Evolutionary conservation across 305 asterid species (phyloP).

Genomic region (Fraxinus sp.): DNA sequence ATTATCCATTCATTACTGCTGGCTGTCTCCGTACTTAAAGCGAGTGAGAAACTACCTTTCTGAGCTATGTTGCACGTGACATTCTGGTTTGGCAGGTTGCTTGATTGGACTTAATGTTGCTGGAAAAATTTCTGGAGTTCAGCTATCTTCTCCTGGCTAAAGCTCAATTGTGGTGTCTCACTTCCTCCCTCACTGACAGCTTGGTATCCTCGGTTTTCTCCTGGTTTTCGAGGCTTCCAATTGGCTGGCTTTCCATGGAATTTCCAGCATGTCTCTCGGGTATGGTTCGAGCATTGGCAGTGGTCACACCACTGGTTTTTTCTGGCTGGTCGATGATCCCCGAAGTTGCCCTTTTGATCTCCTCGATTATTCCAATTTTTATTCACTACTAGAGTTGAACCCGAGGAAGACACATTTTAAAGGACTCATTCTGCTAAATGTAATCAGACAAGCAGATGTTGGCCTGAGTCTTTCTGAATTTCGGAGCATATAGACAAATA

Average conservation of each 20-base stretch:
- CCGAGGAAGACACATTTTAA: not conserved
- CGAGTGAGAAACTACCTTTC: not conserved
- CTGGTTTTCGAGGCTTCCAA: not conserved
- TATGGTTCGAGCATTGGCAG: not conserved
- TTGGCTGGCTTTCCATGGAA: not conserved
- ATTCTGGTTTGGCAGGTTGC: not conserved
- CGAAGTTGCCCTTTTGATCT: not conserved
- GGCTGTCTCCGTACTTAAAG: not conserved
- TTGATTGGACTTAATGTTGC: not conserved
- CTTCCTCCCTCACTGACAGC: not conserved
- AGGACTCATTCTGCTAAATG: not conserved
- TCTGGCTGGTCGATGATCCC: not conserved
- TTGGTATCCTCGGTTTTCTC: not conserved
- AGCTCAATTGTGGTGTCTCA: not conserved
- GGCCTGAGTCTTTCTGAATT: not conserved
- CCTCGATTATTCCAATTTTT: not conserved
- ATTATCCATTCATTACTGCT: not conserved
- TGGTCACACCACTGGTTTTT: not conserved
- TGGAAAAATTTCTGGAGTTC: not conserved
- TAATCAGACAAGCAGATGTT: not conserved
- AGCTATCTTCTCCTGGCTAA: not conserved
- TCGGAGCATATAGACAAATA: not conserved
- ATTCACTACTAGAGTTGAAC: not conserved
- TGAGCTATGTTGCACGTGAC: not conserved
- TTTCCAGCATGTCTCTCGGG: not conserved